These are phyloP conservation scores for Darksidea phi DNA, from an alignment of 495 filamentous ascomycete genomes.

Conservation along the genomic window DNA sequence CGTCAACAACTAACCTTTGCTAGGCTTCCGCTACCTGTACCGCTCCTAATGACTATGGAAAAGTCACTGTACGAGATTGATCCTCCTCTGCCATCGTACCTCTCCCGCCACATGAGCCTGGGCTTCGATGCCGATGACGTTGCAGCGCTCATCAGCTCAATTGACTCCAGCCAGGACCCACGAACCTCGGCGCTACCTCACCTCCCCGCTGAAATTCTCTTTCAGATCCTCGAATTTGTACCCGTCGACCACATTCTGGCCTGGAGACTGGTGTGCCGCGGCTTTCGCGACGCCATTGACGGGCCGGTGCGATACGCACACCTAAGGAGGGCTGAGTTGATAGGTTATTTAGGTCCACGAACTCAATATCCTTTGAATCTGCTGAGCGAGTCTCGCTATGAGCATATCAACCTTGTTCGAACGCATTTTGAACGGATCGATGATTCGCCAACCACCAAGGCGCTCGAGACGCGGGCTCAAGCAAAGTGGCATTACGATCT, in stretches of 20 bases:
- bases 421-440: not conserved
- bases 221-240: constrained; percentile 11
- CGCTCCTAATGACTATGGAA: too few species aligned
- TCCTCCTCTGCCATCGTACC: constrained; percentile 7
- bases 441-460: not conserved
- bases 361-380: not conserved
- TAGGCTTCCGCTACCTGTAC: too few species aligned
- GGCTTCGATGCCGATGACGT: constrained; percentile 21
- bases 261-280: constrained; percentile 17
- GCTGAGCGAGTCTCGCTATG: not conserved
- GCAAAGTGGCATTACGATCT: not conserved
- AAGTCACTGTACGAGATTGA: not conserved
- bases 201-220: constrained; percentile 22
- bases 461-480: not conserved
- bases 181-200: constrained; percentile 1
- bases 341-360: constrained; percentile 8
- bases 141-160: constrained; percentile 16
- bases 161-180: constrained; percentile 17
- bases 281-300: constrained; percentile 20
- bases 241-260: constrained; percentile 18
- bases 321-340: constrained; percentile 6
- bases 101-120: constrained; percentile 9
- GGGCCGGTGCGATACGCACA: constrained; percentile 4
- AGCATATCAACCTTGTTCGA: not conserved
- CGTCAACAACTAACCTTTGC: too few species aligned